These are phyloP conservation scores for Microbotryomycetes sp. DNA, from an alignment of 1,284 basidiomycete species.

Conservation along the genomic window DNA sequence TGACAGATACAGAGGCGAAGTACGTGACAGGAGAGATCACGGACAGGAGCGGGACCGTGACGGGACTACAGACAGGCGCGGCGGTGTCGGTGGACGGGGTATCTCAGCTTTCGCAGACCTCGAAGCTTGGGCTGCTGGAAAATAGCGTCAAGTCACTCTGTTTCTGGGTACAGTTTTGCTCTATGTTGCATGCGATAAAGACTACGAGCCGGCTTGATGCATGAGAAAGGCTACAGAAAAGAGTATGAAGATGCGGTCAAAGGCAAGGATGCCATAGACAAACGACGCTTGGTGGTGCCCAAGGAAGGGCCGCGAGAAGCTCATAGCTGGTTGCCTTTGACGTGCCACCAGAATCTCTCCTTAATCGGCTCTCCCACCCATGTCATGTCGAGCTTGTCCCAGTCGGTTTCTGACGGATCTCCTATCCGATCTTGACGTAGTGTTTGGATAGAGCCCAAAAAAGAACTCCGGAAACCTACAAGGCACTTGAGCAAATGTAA, in stretches of 20 bases:
- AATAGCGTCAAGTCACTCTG: too few relatives aligned
- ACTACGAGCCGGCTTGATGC: too few relatives aligned
- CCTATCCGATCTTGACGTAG: constrained; percentile 6
- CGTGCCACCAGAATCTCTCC: constrained; percentile 5
- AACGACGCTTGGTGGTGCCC: too few relatives aligned
- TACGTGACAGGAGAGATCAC: too few relatives aligned
- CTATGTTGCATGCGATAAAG: too few relatives aligned
- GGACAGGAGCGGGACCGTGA: too few relatives aligned
- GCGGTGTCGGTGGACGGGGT: not conserved
- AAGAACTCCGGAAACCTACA: not conserved
- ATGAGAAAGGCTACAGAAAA: too few relatives aligned
- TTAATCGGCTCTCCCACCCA: constrained; percentile 4
- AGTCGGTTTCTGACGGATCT: constrained; percentile 1
- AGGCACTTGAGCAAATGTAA: not conserved
- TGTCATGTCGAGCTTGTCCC: constrained; percentile 2
- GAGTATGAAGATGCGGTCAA: too few relatives aligned
- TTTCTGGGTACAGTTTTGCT: too few relatives aligned
- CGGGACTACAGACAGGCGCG: too few relatives aligned
- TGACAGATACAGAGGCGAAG: not conserved
- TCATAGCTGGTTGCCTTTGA: not conserved
- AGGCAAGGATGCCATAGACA: too few relatives aligned
- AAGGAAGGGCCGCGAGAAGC: not conserved
- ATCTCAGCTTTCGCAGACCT: constrained; percentile 20
- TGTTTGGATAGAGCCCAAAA: constrained; percentile 3
- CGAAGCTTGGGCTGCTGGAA: constrained; percentile 1